A percentile compares a stretch with the other conserved stretches of the same genome.
phyloP scores from a whole-genome alignment of 768 basidiomycete genomes.

The Pisolithus sp. region DNA sequence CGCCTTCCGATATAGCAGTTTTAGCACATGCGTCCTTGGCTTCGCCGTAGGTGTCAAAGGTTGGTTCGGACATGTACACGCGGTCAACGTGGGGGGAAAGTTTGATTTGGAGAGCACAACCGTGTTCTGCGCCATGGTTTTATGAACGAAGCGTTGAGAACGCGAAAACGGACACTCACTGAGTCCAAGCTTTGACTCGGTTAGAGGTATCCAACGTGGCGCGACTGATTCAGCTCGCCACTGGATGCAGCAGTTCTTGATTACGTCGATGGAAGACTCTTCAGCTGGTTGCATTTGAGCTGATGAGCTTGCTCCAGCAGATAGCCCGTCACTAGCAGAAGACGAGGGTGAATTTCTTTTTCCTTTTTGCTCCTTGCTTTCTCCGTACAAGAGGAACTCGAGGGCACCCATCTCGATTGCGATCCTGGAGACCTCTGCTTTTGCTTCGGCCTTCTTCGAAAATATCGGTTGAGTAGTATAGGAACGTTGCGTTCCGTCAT shows the following conservation, averaged over 20 bases:
- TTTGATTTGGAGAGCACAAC: conserved; percentile 51
- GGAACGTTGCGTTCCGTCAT: conserved; percentile 42
- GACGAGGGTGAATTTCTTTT: conserved; percentile 26
- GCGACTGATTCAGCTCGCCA: conserved; percentile 48
- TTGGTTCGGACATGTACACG: conserved; percentile 46
- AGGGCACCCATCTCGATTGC: conserved; percentile 57
- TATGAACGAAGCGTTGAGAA: background rate
- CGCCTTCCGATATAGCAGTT: conserved; percentile 45
- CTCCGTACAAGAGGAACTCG: conserved; percentile 47
- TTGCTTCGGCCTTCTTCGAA: conserved; percentile 46
- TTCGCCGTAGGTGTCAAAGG: conserved; percentile 31
- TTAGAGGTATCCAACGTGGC: conserved; percentile 48
- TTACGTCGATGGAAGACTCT: conserved; percentile 28
- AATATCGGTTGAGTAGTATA: conserved; percentile 47
- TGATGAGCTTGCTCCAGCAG: background rate
- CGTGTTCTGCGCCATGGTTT: conserved; percentile 34
- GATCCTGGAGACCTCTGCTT: conserved; percentile 41
- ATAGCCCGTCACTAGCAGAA: conserved; percentile 15
- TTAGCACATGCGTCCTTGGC: conserved; percentile 52
- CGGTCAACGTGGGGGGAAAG: conserved; percentile 44
- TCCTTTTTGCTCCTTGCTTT: conserved; percentile 31
- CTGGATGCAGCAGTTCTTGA: conserved; percentile 48
- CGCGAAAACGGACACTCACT: conserved; percentile 28
- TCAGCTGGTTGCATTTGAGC: background rate
- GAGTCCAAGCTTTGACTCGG: conserved; percentile 38